Conservation (phyloP, 2,329 filamentous ascomycete species). For the Penicillium sp. region DNA sequence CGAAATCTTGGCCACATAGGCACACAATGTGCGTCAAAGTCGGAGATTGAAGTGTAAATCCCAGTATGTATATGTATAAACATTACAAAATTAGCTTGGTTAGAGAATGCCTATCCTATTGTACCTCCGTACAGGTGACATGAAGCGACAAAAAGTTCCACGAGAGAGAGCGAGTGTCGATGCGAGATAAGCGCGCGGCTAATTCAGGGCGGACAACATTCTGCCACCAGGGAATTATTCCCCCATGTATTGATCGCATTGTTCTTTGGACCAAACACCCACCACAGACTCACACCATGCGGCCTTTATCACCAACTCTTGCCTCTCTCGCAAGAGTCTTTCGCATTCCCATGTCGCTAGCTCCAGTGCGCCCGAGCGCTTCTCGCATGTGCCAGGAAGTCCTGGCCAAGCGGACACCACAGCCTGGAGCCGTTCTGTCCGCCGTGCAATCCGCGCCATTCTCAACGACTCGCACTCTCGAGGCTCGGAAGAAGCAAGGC, state of each 20-base stretch:
- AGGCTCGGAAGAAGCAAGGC: constrained; percentile 35
- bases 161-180: not conserved
- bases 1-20: too few relatives aligned
- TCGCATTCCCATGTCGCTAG: constrained; percentile 35
- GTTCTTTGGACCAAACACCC: constrained; percentile 11
- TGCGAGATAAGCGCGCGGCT: constrained; percentile 20
- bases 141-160: too few relatives aligned
- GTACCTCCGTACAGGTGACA: too few relatives aligned
- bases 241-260: constrained; percentile 14
- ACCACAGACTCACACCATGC: constrained; percentile 23
- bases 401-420: constrained; percentile 16
- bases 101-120: too few relatives aligned
- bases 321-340: constrained; percentile 43
- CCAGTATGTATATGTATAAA: too few relatives aligned
- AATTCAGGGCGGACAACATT: constrained; percentile 17
- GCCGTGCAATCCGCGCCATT: constrained; percentile 28
- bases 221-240: constrained; percentile 22
- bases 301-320: constrained; percentile 37
- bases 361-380: constrained; percentile 23
- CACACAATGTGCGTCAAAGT: too few relatives aligned
- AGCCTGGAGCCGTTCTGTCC: constrained; percentile 18
- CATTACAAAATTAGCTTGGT: too few relatives aligned
- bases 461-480: constrained; percentile 35
- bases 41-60: too few relatives aligned
- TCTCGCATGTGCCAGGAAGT: constrained; percentile 18